phyloP scores from a whole-genome alignment of 495 filamentous ascomycete species.

The Annulohypoxylon maeteangense region DNA sequence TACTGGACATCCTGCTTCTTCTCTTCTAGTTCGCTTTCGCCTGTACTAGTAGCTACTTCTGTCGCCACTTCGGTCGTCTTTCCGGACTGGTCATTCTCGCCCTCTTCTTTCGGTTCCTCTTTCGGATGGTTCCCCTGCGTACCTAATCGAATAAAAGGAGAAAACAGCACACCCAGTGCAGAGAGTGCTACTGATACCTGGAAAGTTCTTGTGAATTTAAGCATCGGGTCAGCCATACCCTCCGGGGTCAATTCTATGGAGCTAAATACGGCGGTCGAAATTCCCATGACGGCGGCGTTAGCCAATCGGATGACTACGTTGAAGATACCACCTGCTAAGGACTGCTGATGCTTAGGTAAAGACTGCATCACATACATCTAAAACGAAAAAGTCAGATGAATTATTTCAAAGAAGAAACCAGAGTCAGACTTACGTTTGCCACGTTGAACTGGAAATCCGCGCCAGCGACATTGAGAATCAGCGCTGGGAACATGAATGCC shows the following conservation, averaged over 20 bases:
- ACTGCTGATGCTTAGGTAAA: slow-evolving; percentile 65
- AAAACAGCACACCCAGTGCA: slow-evolving; percentile 53
- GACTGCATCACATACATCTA: slow-evolving; percentile 67
- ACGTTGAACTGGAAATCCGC: slow-evolving; percentile 72
- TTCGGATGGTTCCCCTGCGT: slow-evolving; percentile 54
- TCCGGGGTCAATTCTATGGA: slow-evolving; percentile 47
- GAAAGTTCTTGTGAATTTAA: slow-evolving; percentile 60
- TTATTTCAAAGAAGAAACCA: neutral
- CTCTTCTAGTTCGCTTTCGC: slow-evolving; percentile 21
- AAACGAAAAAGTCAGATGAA: slow-evolving; percentile 34
- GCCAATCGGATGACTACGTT: slow-evolving; percentile 66
- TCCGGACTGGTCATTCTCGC: slow-evolving; percentile 22
- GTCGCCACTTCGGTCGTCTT: slow-evolving; percentile 9
- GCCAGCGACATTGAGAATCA: slow-evolving; percentile 64
- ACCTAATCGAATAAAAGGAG: slow-evolving; percentile 56
- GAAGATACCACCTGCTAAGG: slow-evolving; percentile 68
- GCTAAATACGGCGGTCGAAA: slow-evolving; percentile 61
- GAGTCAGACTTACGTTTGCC: slow-evolving; percentile 59
- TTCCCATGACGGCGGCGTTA: slow-evolving; percentile 62
- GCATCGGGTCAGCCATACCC: slow-evolving; percentile 50
- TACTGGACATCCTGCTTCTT: slow-evolving; percentile 13
- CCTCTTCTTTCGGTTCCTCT: slow-evolving; percentile 10
- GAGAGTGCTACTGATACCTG: slow-evolving; percentile 67
- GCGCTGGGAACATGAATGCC: slow-evolving; percentile 67
- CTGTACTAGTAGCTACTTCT: slow-evolving; percentile 1